These are phyloP conservation scores for Aspergillus sp. DNA, from an alignment of 2,329 filamentous ascomycete species.

Conservation along the genomic window DNA sequence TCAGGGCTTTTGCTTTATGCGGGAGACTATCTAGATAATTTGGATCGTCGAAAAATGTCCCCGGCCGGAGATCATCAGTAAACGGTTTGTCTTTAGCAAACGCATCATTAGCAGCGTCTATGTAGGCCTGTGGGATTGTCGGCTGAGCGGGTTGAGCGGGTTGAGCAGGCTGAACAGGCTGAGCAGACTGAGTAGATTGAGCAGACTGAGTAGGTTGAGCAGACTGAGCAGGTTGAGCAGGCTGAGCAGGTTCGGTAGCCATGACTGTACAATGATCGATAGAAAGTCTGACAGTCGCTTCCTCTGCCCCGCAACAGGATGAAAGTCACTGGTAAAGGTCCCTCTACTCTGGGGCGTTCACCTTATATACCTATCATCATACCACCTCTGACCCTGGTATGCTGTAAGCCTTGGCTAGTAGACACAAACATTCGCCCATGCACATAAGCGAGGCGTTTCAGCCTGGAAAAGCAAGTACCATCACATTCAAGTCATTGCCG, in stretches of 20 bases:
- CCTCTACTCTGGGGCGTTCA: no score
- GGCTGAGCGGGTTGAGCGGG: neutral
- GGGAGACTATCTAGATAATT: neutral
- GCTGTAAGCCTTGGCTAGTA: no score
- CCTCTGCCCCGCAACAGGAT: no score
- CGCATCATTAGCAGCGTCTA: slow-evolving; percentile 3
- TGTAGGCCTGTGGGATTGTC: neutral
- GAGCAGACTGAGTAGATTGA: neutral
- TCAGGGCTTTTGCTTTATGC: neutral
- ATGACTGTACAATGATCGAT: neutral
- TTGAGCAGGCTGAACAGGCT: no score
- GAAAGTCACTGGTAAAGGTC: neutral
- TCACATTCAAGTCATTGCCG: no score
- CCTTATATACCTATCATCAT: no score
- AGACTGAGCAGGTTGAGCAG: no score
- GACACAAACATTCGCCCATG: neutral
- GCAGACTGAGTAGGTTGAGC: no score
- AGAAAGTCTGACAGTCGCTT: neutral
- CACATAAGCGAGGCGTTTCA: neutral
- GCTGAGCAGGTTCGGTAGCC: neutral
- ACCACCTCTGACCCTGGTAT: no score
- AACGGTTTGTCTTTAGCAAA: slow-evolving; percentile 1
- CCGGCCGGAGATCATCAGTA: neutral
- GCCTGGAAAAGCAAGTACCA: neutral
- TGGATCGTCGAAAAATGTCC: slow-evolving; percentile 4